These are phyloP conservation scores for Asterophora lycoperdoides DNA, from an alignment of 768 basidiomycete genomes.

Conservation along the genomic window DNA sequence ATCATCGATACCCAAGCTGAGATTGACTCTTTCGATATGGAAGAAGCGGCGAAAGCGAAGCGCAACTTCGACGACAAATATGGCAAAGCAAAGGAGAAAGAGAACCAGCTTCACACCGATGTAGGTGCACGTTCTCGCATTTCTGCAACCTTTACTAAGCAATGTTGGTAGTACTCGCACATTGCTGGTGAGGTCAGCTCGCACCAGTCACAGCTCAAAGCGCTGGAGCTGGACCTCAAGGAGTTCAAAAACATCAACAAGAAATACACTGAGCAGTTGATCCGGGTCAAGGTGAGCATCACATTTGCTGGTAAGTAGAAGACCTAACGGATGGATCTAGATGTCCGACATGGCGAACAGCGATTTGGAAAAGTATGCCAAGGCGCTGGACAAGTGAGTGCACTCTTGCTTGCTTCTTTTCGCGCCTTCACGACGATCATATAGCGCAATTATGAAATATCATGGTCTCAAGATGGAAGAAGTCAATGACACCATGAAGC, in stretches of 20 bases:
- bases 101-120: constrained; percentile 65
- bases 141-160: not conserved
- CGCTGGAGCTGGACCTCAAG: constrained; percentile 63
- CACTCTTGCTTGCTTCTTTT: not conserved
- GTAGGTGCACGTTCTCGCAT: constrained; percentile 33
- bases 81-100: constrained; percentile 62
- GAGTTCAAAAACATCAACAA: constrained; percentile 88
- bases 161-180: constrained; percentile 58
- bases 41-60: constrained; percentile 79
- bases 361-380: constrained; percentile 96
- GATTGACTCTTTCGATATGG: constrained; percentile 76
- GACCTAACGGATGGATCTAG: constrained; percentile 35
- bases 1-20: constrained; percentile 64
- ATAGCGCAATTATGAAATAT: constrained; percentile 97
- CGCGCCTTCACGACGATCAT: constrained; percentile 8
- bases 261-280: constrained; percentile 83
- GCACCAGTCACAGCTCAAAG: constrained; percentile 59
- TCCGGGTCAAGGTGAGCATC: constrained; percentile 81
- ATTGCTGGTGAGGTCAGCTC: constrained; percentile 81
- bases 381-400: constrained; percentile 91
- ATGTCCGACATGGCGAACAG: constrained; percentile 97
- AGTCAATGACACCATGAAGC: constrained; percentile 96
- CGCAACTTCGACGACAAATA: constrained; percentile 84
- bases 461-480: constrained; percentile 98
- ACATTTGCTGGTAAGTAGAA: not conserved